Evolutionary conservation across 371 early-diverging fungal genomes (phyloP).

Genomic region (Zychaea mexicana): DNA sequence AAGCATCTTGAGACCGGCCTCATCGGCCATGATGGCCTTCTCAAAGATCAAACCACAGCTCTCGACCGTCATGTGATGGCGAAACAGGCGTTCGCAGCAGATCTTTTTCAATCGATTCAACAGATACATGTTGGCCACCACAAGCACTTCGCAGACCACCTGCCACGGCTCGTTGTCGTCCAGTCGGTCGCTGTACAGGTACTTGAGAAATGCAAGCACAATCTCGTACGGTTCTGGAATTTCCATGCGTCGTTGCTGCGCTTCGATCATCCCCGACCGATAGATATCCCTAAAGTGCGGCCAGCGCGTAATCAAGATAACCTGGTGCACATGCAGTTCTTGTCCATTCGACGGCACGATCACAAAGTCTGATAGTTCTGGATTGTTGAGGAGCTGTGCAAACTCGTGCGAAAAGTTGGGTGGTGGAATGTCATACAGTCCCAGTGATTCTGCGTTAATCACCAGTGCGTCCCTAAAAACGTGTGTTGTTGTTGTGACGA

Average conservation of each 20-base stretch:
- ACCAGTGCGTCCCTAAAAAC: conserved; percentile 58
- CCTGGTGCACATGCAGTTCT: conserved; percentile 64
- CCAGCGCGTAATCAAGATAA: conserved; percentile 72
- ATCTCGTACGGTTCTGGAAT: conserved; percentile 64
- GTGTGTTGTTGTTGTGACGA: conserved; percentile 9
- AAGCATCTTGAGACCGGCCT: conserved; percentile 54
- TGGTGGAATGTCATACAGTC: conserved; percentile 58
- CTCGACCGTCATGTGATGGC: conserved; percentile 49
- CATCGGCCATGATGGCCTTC: conserved; percentile 59
- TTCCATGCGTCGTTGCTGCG: conserved; percentile 52
- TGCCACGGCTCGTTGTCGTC: conserved; percentile 47
- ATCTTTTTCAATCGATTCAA: conserved; percentile 63
- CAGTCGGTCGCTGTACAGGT: conserved; percentile 68
- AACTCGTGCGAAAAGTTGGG: conserved; percentile 49
- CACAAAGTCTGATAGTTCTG: conserved; percentile 65
- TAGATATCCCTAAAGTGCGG: conserved; percentile 69
- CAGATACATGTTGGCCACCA: conserved; percentile 67
- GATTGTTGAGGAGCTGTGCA: conserved; percentile 54
- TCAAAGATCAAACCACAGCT: conserved; percentile 61
- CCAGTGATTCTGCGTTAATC: conserved; percentile 61
- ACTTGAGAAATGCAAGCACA: conserved; percentile 62
- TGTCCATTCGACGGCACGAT: conserved; percentile 50
- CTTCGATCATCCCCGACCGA: conserved; percentile 70
- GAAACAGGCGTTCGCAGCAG: conserved; percentile 54
- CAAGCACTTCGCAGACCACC: conserved; percentile 57